Percentiles rank a stretch among this genome's conserved stretches.
phyloP scores from a whole-genome alignment of 2,329 filamentous ascomycete species.

The Colletotrichum cereale region DNA sequence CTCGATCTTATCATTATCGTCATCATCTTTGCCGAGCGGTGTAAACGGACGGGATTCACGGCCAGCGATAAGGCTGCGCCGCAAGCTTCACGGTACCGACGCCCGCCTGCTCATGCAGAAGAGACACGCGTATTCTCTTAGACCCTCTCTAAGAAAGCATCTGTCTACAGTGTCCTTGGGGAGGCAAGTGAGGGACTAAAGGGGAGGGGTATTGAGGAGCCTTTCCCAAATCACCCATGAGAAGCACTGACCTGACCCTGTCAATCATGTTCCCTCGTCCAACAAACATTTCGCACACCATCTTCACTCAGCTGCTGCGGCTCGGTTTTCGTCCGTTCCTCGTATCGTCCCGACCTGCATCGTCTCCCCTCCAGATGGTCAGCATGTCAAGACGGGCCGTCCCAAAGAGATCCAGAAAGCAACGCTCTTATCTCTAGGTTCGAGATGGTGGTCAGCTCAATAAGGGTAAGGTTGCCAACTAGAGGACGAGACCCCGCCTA shows the following conservation, averaged over 20 bases:
- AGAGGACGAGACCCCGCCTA: slow-evolving; percentile 17
- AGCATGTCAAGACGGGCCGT: neutral
- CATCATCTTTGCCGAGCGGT: neutral
- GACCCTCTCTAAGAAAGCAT: neutral
- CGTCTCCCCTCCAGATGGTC: neutral
- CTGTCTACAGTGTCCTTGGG: neutral
- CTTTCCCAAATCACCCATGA: slow-evolving; percentile 12
- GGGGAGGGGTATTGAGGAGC: slow-evolving; percentile 5
- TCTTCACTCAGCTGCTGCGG: slow-evolving; percentile 14
- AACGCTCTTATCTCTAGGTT: slow-evolving; percentile 37
- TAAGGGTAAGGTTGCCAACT: slow-evolving; percentile 29
- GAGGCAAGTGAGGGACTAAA: neutral
- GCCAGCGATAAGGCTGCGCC: slow-evolving; percentile 13
- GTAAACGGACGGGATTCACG: slow-evolving; percentile 5
- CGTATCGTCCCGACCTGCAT: slow-evolving; percentile 8
- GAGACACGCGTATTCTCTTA: neutral
- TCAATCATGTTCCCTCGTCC: slow-evolving; percentile 7
- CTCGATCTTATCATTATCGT: neutral
- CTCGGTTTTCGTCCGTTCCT: slow-evolving; percentile 1
- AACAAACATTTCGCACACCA: slow-evolving; percentile 21
- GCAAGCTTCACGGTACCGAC: slow-evolving; percentile 12
- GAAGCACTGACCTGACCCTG: slow-evolving; percentile 19
- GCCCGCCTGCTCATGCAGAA: slow-evolving; percentile 15
- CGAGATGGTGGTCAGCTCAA: slow-evolving; percentile 11
- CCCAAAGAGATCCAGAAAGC: slow-evolving; percentile 28